Conservation (phyloP, 768 basidiomycete species). For the Gloeopeniophorella convolvens region DNA sequence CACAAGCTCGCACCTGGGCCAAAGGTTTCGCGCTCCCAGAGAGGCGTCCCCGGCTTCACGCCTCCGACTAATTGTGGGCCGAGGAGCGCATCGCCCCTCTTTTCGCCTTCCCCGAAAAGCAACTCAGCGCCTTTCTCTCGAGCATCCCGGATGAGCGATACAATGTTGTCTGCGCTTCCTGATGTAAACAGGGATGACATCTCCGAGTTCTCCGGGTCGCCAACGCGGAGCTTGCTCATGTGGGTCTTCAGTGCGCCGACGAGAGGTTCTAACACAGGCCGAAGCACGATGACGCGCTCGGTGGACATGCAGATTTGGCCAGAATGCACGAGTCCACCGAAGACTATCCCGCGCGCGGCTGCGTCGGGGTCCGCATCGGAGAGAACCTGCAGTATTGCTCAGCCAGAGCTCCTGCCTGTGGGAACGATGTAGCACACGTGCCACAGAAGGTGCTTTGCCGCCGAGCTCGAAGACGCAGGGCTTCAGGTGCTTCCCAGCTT, state of each 20-base stretch:
- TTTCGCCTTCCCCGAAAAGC: constrained; percentile 37
- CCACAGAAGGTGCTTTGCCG: constrained; percentile 47
- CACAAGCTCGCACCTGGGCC: constrained; percentile 52
- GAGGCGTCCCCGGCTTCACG: constrained; percentile 42
- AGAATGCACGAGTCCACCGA: constrained; percentile 39
- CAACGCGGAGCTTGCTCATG: constrained; percentile 31
- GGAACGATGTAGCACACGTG: constrained; percentile 25
- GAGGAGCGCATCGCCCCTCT: constrained; percentile 33
- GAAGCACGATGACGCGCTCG: constrained; percentile 48
- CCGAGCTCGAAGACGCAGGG: constrained; percentile 52
- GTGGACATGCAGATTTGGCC: constrained; percentile 57
- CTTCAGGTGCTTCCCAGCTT: constrained; percentile 51
- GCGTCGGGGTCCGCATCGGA: constrained; percentile 46
- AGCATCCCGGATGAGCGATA: constrained; percentile 40
- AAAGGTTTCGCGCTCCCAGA: constrained; percentile 58
- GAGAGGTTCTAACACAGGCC: constrained; percentile 32
- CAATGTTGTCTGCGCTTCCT: constrained; percentile 38
- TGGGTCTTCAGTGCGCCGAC: constrained; percentile 32
- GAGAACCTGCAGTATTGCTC: constrained; percentile 33
- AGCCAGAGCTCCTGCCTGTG: neutral
- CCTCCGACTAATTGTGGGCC: constrained; percentile 45
- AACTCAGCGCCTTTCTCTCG: constrained; percentile 39
- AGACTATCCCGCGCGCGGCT: constrained; percentile 44
- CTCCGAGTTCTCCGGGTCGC: constrained; percentile 28
- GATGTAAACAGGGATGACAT: constrained; percentile 39